Base-by-base conservation (phyloP, 2,329 filamentous ascomycete genomes). In the Orbilia blumenaviensis region DNA sequence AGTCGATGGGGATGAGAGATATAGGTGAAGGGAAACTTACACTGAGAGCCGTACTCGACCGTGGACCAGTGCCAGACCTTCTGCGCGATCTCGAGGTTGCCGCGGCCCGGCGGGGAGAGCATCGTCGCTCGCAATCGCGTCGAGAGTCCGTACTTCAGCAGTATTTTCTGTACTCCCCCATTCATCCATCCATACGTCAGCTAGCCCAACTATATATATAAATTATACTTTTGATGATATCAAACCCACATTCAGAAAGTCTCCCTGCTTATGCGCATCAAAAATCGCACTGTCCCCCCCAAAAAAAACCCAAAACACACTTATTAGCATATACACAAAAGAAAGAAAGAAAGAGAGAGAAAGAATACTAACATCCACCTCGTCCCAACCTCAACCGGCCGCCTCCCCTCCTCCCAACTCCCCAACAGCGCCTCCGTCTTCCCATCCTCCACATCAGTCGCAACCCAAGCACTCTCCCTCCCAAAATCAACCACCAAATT, bases 11-110 rank as follows among this genome's bases (percentile, higher is more conserved):
- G n/a, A 9, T 25, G 1, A 27, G 16, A 36, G 36, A 32, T 25
- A 32, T 34, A 54, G 16, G 27, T 27, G 25, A 3, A 18, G 8
- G 10, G 27, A 1, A n/a, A 2, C 82, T 80, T 81, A 83, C 85
- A 87, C 79, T 83, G 83, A 34, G 85, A 81, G 5, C 86, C 86
- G 81, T 85, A 85, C 67, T 87, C 86, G 9, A 87, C 83, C 6
- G 85, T 84, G 2, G 85, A 84, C 82, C 86, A 87, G 77, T 87
- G 86, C 85, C 85, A 87, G 1, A 87, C 83, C 52, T 86, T 85
- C 54, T 86, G 82, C 7, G 85, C 84, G 12, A 87, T 77, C 34
- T 79, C 78, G 77, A 80, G 79, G 56, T 80, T 77, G 18, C 73
- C 73, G 27, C 66, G 50, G 10, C 73, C 73, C 1, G 73, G 73